Base-by-base conservation (phyloP, 169 alveolate species). In the Plasmodium reichenowi region DNA sequence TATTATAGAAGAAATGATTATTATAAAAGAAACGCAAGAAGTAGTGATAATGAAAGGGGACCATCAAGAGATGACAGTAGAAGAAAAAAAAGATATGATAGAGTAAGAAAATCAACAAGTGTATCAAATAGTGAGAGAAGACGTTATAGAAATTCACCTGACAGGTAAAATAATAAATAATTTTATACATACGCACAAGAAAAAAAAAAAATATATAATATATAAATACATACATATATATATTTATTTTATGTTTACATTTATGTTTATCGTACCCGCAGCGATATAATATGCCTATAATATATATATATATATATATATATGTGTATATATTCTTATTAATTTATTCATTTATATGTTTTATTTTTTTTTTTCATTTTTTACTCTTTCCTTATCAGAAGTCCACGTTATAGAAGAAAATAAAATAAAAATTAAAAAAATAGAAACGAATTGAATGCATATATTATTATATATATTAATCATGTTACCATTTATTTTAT, bases 51-150 rank as follows among this genome's bases (percentile, higher is more conserved):
- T 54, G 90, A 80, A 56, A 80, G 60, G 48, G 62, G 70, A 3
- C 58, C 67, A 59, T 67, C 90, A 47, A 56, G 90, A 62, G 90
- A 80, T 80, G 75, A 54, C 12, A 80, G 90, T 54, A 80, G 38
- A 67, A 80, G 83, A 54, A 80, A 63, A 62, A 80, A 68, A 52
- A 68, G 83, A 80, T 80, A 67, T 67, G 90, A 80, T 24, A 20
- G 56, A 80, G 32, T 17, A 24, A 80, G 90, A 80, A 80, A 56
- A 56, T 80, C 90, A 8, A 8, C 83, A 13, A 80, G 90, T 68
- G 58, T 38, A 15, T 80, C 90, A 15, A 56, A 54, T 54, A 78
- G 80, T 71, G 83, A 80, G 17, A 66, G 70, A 62, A 67, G 90
- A 52, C 90, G 59, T 48, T 68, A 80, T 71, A 59, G 68, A 72